A percentile compares a stretch with the other conserved stretches of the same genome.
Evolutionary conservation across 2,329 filamentous ascomycete genomes (phyloP).

Genomic region (Fusarium hainanense): DNA sequence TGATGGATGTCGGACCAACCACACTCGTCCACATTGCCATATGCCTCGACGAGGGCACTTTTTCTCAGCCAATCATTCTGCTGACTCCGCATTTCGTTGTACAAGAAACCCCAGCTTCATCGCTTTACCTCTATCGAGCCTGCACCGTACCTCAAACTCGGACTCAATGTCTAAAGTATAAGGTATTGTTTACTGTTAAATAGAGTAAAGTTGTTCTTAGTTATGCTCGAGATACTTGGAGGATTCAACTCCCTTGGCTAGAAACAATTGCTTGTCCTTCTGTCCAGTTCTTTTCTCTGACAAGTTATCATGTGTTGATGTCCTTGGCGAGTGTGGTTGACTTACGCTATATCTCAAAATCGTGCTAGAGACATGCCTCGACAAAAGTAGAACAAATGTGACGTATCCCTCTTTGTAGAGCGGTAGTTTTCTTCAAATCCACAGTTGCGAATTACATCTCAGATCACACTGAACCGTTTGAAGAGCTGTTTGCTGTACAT

Average conservation of each 20-base stretch:
- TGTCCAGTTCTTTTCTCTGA: not conserved
- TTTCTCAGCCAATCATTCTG: not conserved
- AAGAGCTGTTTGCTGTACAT: not conserved
- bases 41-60: not conserved
- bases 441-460: slow-evolving; percentile 38
- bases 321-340: too few species aligned
- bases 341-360: slow-evolving; percentile 33
- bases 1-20: not conserved
- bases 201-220: accelerated
- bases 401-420: slow-evolving; percentile 48
- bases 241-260: too few species aligned
- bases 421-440: slow-evolving; percentile 26
- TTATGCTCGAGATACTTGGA: too few species aligned
- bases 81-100: not conserved
- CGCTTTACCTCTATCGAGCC: not conserved
- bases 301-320: too few species aligned
- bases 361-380: slow-evolving; percentile 44
- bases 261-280: not conserved
- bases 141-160: too few species aligned
- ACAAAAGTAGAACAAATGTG: slow-evolving; percentile 46
- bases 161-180: too few species aligned
- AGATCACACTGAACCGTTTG: slow-evolving; percentile 45
- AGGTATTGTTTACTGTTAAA: too few species aligned
- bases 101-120: not conserved
- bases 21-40: not conserved